A percentile compares a stretch with the other conserved stretches of the same genome.
phyloP scores from a whole-genome alignment of 352 stramenopile genomes.

The Phytopythium chamaehyphon region DNA sequence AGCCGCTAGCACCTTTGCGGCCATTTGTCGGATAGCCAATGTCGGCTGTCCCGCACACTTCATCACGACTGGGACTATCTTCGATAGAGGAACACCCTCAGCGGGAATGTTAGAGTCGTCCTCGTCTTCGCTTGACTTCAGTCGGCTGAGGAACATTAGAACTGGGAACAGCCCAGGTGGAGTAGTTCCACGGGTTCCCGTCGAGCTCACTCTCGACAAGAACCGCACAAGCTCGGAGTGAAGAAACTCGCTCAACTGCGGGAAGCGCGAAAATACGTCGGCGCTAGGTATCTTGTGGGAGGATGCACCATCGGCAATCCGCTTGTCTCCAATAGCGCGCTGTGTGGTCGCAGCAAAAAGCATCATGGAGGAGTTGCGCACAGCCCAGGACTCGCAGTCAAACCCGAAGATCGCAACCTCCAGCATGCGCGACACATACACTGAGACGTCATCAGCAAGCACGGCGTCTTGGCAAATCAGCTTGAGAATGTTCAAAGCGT shows the following conservation, averaged over 20 bases:
- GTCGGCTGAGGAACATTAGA: constrained; percentile 74
- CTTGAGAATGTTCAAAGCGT: constrained; percentile 89
- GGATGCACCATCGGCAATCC: constrained; percentile 68
- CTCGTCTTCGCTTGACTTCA: constrained; percentile 57
- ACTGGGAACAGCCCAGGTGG: constrained; percentile 68
- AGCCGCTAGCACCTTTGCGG: constrained; percentile 64
- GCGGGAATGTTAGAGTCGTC: constrained; percentile 17
- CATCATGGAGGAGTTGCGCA: constrained; percentile 92
- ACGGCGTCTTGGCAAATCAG: constrained; percentile 87
- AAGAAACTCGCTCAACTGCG: constrained; percentile 59
- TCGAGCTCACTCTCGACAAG: constrained; percentile 14
- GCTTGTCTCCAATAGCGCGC: constrained; percentile 78
- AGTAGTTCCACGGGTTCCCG: constrained; percentile 20
- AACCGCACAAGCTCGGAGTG: constrained; percentile 43
- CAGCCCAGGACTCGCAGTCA: constrained; percentile 78
- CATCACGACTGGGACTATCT: constrained; percentile 67
- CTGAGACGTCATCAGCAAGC: constrained; percentile 75
- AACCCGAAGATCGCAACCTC: constrained; percentile 80
- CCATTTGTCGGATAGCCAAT: constrained; percentile 79
- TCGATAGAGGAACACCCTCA: constrained; percentile 9
- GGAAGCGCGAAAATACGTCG: constrained; percentile 81
- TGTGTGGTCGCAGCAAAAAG: constrained; percentile 82
- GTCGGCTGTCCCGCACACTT: constrained; percentile 63
- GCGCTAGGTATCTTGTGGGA: constrained; percentile 55
- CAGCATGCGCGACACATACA: constrained; percentile 87